Conservation (phyloP, 306 rosid genomes). For the Adenanthera pavonina region DNA sequence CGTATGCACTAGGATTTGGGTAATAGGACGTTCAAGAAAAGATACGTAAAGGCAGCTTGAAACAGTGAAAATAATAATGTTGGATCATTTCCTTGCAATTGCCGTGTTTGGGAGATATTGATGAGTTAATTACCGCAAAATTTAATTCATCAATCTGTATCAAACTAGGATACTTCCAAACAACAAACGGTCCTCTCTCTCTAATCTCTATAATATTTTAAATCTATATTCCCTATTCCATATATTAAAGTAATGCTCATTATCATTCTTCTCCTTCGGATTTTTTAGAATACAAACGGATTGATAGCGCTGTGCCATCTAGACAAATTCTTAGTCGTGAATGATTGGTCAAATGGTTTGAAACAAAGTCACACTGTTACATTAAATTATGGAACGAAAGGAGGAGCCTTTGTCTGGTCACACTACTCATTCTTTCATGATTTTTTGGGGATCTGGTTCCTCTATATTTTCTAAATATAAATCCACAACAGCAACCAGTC, state of each 20-base stretch:
- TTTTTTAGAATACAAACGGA: slow-evolving; percentile 1
- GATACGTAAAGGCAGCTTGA: not conserved
- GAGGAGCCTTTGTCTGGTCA: not conserved
- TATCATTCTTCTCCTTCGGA: not conserved
- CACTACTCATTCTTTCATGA: not conserved
- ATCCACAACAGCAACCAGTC: no score
- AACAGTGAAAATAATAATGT: slow-evolving; percentile 34
- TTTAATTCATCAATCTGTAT: slow-evolving; percentile 35
- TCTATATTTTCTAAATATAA: not conserved
- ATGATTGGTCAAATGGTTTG: slow-evolving; percentile 41
- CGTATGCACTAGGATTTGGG: slow-evolving; percentile 34
- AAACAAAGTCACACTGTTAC: slow-evolving; percentile 3
- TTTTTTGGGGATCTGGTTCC: not conserved
- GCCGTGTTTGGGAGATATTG: slow-evolving; percentile 37
- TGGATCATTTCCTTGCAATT: slow-evolving; percentile 27
- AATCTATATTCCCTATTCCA: slow-evolving; percentile 12
- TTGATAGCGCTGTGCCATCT: slow-evolving; percentile 17
- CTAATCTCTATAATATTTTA: not conserved
- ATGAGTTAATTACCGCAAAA: not conserved
- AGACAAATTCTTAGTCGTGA: slow-evolving; percentile 30
- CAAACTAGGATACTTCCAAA: slow-evolving; percentile 33
- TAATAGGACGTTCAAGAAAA: not conserved
- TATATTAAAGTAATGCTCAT: slow-evolving; percentile 6
- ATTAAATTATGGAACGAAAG: slow-evolving; percentile 4
- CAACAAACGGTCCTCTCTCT: slow-evolving; percentile 25